Evolutionary conservation across 2,329 filamentous ascomycete species (phyloP), one percentile per base, ranked within the genome.

Genomic region (Stachybotrys echinatus): DNA sequence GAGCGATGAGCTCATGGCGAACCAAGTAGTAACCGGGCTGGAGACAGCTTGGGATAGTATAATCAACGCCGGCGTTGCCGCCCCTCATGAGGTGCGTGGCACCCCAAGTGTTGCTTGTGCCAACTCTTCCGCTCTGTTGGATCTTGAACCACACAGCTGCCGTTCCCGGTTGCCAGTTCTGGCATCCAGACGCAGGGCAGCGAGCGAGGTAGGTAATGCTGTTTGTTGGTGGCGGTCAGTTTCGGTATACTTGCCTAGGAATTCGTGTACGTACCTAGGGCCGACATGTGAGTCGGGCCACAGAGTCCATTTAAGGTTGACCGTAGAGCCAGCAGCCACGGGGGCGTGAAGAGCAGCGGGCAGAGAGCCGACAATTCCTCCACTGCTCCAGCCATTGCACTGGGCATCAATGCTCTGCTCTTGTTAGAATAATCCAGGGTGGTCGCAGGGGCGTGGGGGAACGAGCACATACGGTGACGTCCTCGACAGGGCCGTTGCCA

Each of bases 151-250:
- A 80, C n/a, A 80, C 77, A 22, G 74, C 71, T 67, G 58, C 61
- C 8, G 65, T 71, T 0, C 70, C 73, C 6, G 79, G 78, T 50
- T 70, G 62, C 58, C 71, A 81, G 48, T 66, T 65, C 48, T 74
- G 71, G 61, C 79, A 82, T 2, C 77, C 72, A 0, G 65, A 61
- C 42, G 76, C 73, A 0, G 79, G 77, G 61, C 81, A 84, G 31
- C 70, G 68, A 5, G 80, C 80, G 78, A 84, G 80, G 58, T 83
- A 83, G 1, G 80, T 83, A 50, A 83, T 67, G 1, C 76, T 62
- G 38, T n/a, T n/a, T n/a, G n/a, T n/a, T n/a, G n/a, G n/a, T n/a
- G n/a, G n/a, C n/a, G n/a, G n/a, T n/a, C n/a, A n/a, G n/a, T n/a
- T n/a, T n/a, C n/a, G n/a, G n/a, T n/a, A n/a, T n/a, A n/a, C n/a